Percentiles rank a stretch among this genome's conserved stretches.
Evolutionary conservation across 2,329 filamentous ascomycete genomes (phyloP).

Genomic region (Hypoxylon sp.): DNA sequence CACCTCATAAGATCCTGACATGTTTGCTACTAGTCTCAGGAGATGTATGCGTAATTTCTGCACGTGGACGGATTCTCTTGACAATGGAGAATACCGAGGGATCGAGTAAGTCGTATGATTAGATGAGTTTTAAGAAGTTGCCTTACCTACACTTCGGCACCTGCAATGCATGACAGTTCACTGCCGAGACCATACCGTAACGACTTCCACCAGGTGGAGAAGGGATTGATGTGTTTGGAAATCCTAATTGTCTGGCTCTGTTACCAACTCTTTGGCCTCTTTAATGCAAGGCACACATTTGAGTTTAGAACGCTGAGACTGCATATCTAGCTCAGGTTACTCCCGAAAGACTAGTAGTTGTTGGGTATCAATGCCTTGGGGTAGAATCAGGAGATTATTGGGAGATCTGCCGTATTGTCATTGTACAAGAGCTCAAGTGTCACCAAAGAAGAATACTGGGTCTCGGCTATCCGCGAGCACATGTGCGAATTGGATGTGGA

Average conservation of each 20-base stretch:
- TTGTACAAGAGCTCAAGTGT: slow-evolving; percentile 31
- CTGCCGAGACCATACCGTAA: slow-evolving; percentile 37
- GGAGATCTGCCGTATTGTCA: slow-evolving; percentile 23
- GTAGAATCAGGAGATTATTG: slow-evolving; percentile 19
- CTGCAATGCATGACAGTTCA: slow-evolving; percentile 40
- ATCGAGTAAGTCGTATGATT: slow-evolving; percentile 47
- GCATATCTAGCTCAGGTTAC: slow-evolving; percentile 9
- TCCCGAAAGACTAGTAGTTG: slow-evolving; percentile 18
- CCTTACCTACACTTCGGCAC: slow-evolving; percentile 44
- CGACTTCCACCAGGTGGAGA: slow-evolving; percentile 14
- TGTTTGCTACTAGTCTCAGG: slow-evolving; percentile 15
- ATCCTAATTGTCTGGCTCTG: not conserved
- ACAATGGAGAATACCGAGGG: slow-evolving; percentile 37
- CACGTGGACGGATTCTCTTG: slow-evolving; percentile 7
- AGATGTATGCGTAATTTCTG: slow-evolving; percentile 20
- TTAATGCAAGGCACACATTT: slow-evolving; percentile 20
- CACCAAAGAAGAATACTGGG: slow-evolving; percentile 31
- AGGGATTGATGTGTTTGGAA: slow-evolving; percentile 34
- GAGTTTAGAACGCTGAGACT: not conserved
- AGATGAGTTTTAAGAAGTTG: slow-evolving; percentile 40
- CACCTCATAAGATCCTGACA: slow-evolving; percentile 35
- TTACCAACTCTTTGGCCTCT: not conserved
- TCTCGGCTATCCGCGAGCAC: slow-evolving; percentile 37
- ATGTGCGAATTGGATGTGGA: slow-evolving; percentile 18
- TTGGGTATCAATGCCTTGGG: slow-evolving; percentile 25